Percentiles rank a stretch among this genome's conserved stretches.
phyloP scores from a whole-genome alignment of 2,329 filamentous ascomycete species.

The Nothomitra cinnamomea region DNA sequence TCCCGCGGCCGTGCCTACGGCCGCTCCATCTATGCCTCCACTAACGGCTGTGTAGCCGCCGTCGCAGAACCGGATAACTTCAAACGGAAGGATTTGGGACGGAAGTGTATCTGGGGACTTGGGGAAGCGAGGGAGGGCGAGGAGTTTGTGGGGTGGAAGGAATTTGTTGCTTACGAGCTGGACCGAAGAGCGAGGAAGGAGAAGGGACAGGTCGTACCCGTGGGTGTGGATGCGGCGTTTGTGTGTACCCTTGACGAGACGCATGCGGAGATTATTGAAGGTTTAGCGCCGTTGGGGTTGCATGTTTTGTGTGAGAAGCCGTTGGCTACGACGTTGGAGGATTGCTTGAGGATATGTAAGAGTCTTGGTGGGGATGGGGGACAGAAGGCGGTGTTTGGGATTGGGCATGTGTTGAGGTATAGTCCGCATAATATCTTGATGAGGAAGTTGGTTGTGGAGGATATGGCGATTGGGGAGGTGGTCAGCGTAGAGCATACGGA shows the following conservation, averaged over 20 bases:
- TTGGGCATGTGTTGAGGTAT: constrained; percentile 87
- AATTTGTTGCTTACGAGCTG: constrained; percentile 59
- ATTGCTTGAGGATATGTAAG: constrained; percentile 60
- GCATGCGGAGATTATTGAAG: constrained; percentile 66
- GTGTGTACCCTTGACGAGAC: constrained; percentile 74
- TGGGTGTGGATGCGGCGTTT: constrained; percentile 47
- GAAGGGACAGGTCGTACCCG: constrained; percentile 29
- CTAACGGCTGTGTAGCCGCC: constrained; percentile 52
- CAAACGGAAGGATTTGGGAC: constrained; percentile 56
- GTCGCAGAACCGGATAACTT: constrained; percentile 68
- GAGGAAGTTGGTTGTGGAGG: constrained; percentile 56
- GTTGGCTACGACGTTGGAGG: constrained; percentile 58
- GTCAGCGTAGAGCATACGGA: constrained; percentile 82
- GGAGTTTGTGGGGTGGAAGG: constrained; percentile 54
- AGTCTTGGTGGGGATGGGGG: constrained; percentile 25
- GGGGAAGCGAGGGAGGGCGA: constrained; percentile 38
- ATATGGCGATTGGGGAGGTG: constrained; percentile 66
- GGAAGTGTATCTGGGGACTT: constrained; percentile 53
- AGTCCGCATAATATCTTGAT: constrained; percentile 83
- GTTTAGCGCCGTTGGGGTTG: constrained; percentile 48
- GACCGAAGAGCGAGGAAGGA: constrained; percentile 37
- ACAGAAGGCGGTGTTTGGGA: constrained; percentile 49
- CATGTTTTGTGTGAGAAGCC: constrained; percentile 96
- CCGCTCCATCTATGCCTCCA: constrained; percentile 44
- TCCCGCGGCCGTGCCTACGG: constrained; percentile 64